These are phyloP conservation scores for Fusarium compactum DNA, from an alignment of 2,329 filamentous ascomycete species.

Conservation along the genomic window DNA sequence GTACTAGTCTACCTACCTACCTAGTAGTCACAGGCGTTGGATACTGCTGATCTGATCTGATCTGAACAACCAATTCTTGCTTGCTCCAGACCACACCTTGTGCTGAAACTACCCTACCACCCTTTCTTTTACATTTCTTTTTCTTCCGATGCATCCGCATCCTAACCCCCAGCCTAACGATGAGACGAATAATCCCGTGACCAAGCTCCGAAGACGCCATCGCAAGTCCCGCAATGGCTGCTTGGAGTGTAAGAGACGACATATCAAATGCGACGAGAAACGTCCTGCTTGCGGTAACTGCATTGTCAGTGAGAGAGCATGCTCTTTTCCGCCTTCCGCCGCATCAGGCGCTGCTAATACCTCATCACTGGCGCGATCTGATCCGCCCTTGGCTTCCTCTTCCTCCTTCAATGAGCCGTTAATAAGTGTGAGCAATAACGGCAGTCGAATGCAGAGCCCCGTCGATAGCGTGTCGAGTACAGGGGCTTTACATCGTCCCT, in stretches of 20 bases:
- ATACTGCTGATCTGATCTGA: neutral
- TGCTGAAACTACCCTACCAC: neutral
- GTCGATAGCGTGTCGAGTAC: conserved; percentile 39
- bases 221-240: conserved; percentile 58
- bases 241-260: conserved; percentile 56
- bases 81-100: neutral
- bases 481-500: conserved; percentile 16
- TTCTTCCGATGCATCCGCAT: conserved; percentile 36
- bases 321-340: conserved; percentile 49
- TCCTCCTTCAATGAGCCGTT: conserved; percentile 5
- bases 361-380: conserved; percentile 17
- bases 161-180: conserved; percentile 32
- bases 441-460: conserved; percentile 39
- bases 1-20: neutral
- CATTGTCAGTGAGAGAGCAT: conserved; percentile 52
- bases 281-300: conserved; percentile 57
- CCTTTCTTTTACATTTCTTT: neutral
- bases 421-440: neutral
- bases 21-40: neutral
- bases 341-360: conserved; percentile 17
- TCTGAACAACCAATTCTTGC: conserved; percentile 10
- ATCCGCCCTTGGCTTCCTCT: conserved; percentile 5
- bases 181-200: conserved; percentile 25
- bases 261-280: conserved; percentile 59
- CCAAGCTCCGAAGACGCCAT: conserved; percentile 54